Conservation (phyloP, 495 filamentous ascomycete species). For the Lentithecium fluviatile region DNA sequence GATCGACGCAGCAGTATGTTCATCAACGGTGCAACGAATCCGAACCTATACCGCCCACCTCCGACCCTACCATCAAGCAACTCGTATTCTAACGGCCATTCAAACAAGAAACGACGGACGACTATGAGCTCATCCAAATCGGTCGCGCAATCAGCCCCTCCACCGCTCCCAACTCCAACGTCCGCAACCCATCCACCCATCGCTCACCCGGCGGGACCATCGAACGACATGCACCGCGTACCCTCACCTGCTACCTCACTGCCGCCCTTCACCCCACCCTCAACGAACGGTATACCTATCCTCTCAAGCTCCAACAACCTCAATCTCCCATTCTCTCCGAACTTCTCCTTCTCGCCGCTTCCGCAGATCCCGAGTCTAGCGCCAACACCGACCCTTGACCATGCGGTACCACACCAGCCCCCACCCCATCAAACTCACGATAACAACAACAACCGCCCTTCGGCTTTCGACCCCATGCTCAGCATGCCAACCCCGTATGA, state of each 20-base stretch:
- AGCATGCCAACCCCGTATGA: constrained; percentile 43
- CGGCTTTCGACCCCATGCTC: constrained; percentile 59
- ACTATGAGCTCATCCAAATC: constrained; percentile 16
- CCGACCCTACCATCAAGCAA: constrained; percentile 1
- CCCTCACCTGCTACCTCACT: constrained; percentile 11
- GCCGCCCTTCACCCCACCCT: constrained; percentile 18
- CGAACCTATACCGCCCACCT: constrained; percentile 3
- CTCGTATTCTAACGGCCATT: constrained; percentile 26
- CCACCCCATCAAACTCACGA: not conserved
- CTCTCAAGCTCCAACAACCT: constrained; percentile 1
- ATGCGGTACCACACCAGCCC: constrained; percentile 5
- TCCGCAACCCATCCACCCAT: constrained; percentile 20
- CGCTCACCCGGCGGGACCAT: not conserved
- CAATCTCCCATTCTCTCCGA: constrained; percentile 32
- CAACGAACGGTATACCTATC: not conserved
- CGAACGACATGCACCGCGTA: constrained; percentile 3
- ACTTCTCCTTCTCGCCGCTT: constrained; percentile 46
- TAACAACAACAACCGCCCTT: constrained; percentile 5
- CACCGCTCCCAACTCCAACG: constrained; percentile 25
- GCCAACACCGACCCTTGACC: constrained; percentile 7
- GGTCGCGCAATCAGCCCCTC: not conserved
- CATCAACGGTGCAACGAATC: constrained; percentile 15
- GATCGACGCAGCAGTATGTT: constrained; percentile 35
- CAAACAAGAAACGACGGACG: constrained; percentile 25
- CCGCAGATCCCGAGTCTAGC: constrained; percentile 21